These are phyloP conservation scores for Colletotrichum godetiae DNA, from an alignment of 2,329 filamentous ascomycete species.

Conservation along the genomic window DNA sequence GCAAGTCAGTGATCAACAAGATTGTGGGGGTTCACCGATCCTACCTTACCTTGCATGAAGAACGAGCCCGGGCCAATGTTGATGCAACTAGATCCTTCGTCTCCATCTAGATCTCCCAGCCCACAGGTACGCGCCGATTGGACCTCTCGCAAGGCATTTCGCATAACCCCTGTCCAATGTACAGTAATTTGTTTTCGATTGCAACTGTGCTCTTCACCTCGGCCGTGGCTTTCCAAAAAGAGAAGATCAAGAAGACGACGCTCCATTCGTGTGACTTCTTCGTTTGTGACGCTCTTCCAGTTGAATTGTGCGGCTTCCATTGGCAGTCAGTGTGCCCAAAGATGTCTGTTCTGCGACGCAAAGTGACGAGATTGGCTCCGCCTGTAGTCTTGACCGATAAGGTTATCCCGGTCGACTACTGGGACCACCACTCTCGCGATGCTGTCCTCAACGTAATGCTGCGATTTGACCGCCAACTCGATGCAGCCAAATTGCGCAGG, in stretches of 20 bases:
- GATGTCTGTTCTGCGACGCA: slow-evolving; percentile 4
- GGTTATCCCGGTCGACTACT: background rate
- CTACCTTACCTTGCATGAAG: background rate
- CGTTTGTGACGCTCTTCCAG: too few relatives aligned
- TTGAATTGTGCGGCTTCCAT: background rate
- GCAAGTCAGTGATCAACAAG: background rate
- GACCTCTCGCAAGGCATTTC: background rate
- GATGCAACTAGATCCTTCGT: background rate
- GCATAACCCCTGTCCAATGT: background rate
- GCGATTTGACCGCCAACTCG: background rate
- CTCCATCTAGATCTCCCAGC: background rate
- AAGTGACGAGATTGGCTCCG: background rate
- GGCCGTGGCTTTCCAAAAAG: background rate
- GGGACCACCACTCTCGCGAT: slow-evolving; percentile 1
- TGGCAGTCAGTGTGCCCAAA: background rate
- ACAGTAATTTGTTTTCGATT: background rate
- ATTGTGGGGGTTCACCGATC: background rate
- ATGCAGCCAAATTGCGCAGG: background rate
- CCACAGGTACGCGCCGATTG: background rate
- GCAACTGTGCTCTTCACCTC: background rate
- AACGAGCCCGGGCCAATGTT: background rate
- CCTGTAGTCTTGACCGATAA: background rate
- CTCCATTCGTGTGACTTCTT: background rate
- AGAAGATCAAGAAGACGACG: background rate
- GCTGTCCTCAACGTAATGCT: slow-evolving; percentile 7